These are phyloP conservation scores for Neonothopanus nambi DNA, from an alignment of 1,284 basidiomycete species.

Conservation along the genomic window DNA sequence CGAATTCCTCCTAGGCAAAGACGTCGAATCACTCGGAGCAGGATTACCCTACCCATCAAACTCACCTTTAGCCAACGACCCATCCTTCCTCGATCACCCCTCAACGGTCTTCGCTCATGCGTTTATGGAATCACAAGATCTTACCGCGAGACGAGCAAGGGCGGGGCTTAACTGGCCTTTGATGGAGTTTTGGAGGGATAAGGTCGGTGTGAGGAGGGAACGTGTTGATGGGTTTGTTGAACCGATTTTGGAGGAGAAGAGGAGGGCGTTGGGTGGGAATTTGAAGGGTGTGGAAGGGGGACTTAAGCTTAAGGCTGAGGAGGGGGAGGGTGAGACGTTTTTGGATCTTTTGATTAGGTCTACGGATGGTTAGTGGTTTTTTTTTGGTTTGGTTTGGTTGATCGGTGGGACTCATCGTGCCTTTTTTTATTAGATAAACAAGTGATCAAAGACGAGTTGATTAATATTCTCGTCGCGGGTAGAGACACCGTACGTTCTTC, in stretches of 20 bases:
- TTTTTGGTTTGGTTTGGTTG: background rate
- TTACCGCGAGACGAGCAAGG: constrained; percentile 30
- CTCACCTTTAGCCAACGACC: constrained; percentile 18
- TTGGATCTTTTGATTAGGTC: constrained; percentile 40
- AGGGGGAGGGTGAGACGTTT: constrained; percentile 36
- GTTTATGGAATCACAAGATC: constrained; percentile 37
- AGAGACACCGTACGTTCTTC: constrained; percentile 43
- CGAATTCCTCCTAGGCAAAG: constrained; percentile 38
- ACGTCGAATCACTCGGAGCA: constrained; percentile 32
- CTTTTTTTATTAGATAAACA: constrained; percentile 26
- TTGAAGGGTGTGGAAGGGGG: constrained; percentile 9
- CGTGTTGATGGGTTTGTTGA: constrained; percentile 40
- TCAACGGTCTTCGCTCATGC: constrained; percentile 39
- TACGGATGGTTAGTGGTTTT: constrained; percentile 37
- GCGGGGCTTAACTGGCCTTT: constrained; percentile 39
- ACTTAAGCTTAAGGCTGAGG: constrained; percentile 25
- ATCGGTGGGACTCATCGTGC: background rate
- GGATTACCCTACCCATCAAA: constrained; percentile 38
- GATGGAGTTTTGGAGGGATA: constrained; percentile 41
- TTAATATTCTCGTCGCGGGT: constrained; percentile 40
- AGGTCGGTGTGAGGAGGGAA: constrained; percentile 29
- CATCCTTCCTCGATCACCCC: constrained; percentile 26
- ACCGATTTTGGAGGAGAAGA: constrained; percentile 39
- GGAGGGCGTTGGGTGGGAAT: constrained; percentile 14
- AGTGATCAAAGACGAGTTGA: constrained; percentile 40